Base-by-base conservation (phyloP, 2,329 filamentous ascomycete species). In the Exophiala lecanii-corni region DNA sequence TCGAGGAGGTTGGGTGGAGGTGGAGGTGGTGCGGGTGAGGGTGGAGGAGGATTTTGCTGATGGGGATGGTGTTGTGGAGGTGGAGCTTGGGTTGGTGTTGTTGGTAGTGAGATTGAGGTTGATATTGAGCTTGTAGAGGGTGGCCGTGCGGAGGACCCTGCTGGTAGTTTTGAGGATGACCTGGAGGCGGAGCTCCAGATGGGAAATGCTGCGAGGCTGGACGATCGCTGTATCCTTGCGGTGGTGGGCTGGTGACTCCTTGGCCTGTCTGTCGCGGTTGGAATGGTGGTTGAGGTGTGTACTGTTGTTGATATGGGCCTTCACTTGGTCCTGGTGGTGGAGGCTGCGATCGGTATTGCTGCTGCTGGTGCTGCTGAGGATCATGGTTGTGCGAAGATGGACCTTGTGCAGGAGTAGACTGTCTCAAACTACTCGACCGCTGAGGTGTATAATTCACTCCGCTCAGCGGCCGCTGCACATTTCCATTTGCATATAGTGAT, bases 1-100 rank as follows among this genome's bases (percentile, higher is more conserved):
- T 78, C 77, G 40, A 85, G 71, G 35, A 84, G 72, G 55, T 84
- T 79, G 4, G 71, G 64, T 40, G 66, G 64, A 9, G 59, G 53
- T 36, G 60, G 61, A 41, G 64, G 58, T 58, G 31, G 17, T 46
- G 45, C 10, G 31, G n/a, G n/a, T 25, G 51, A n/a, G 53, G 49
- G 25, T 49, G 45, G 28, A 53, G 50, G 26, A 26, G 46, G 53
- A 16, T 57, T 56, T 15, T 51, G 50, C 15, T 52, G 49, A 23
- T 41, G 39, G 9, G 48, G 48, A n/a, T 54, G 54, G n/a, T 43
- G 38, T 38, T 43, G 44, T 39, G 34, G 21, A 28, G 41, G 30
- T 21, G 33, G 26, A 33, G 46, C 7, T 26, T 26, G 23, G 23
- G n/a, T n/a, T n/a, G 53, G 15, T 57, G 56, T 15, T 51, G 50